These are phyloP conservation scores for Leccinum angustisporum DNA, from an alignment of 1,284 basidiomycete genomes.

Conservation along the genomic window DNA sequence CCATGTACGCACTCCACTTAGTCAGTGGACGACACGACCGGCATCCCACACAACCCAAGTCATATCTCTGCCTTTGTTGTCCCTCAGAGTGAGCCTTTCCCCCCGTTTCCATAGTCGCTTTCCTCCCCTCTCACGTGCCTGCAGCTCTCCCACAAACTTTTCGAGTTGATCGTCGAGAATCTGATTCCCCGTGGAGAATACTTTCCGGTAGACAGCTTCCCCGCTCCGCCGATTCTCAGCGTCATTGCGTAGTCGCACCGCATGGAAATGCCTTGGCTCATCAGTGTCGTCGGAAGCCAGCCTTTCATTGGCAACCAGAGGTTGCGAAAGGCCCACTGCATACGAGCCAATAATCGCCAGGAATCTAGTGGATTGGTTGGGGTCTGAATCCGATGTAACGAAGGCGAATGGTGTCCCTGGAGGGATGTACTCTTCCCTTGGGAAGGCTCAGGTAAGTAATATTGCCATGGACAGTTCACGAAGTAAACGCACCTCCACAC, in stretches of 20 bases:
- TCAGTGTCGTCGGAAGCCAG: background rate
- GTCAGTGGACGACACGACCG: conserved; percentile 4
- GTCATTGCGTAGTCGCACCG: background rate
- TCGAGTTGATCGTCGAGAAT: conserved; percentile 11
- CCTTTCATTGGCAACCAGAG: background rate
- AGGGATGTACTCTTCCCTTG: conserved; percentile 10
- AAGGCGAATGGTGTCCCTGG: conserved; percentile 18
- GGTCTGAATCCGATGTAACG: conserved; percentile 11
- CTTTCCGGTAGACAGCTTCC: background rate
- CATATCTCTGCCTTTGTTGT: background rate
- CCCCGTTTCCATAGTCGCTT: conserved; percentile 5
- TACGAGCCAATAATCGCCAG: conserved; percentile 18
- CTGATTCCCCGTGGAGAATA: conserved; percentile 12
- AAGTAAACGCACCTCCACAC: conserved; percentile 17
- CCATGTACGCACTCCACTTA: background rate
- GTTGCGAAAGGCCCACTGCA: conserved; percentile 1
- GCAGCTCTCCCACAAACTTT: conserved; percentile 2
- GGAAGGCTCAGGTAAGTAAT: background rate
- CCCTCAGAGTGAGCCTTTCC: conserved; percentile 2
- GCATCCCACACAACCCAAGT: conserved; percentile 17
- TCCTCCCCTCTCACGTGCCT: background rate
- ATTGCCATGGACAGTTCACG: background rate
- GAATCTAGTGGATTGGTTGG: conserved; percentile 15
- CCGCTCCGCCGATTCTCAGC: too few relatives aligned
- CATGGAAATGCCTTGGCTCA: background rate